These are phyloP conservation scores for Boletus sp. DNA, from an alignment of 768 basidiomycete species.

Conservation along the genomic window DNA sequence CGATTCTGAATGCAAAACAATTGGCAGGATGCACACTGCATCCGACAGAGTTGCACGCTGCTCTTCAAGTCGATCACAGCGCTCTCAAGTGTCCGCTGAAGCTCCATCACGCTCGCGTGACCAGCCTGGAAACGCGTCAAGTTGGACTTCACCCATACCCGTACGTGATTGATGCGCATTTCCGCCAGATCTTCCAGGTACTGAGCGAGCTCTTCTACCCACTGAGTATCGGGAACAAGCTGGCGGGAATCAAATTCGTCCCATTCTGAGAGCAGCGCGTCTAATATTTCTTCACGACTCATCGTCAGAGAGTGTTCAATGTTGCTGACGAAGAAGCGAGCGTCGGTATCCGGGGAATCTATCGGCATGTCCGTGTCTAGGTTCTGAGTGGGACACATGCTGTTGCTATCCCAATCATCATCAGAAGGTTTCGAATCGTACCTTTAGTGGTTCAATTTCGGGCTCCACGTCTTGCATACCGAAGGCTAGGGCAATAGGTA, in stretches of 20 bases:
- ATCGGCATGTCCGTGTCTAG: conserved; percentile 49
- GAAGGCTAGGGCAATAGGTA: conserved; percentile 46
- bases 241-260: conserved; percentile 30
- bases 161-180: conserved; percentile 45
- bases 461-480: conserved; percentile 48
- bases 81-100: conserved; percentile 43
- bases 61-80: conserved; percentile 45
- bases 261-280: conserved; percentile 31
- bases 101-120: conserved; percentile 42
- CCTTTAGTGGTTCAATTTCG: conserved; percentile 48
- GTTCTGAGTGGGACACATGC: conserved; percentile 36
- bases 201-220: conserved; percentile 37
- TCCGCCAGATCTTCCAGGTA: conserved; percentile 44
- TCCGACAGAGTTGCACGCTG: conserved; percentile 49
- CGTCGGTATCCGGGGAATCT: conserved; percentile 33
- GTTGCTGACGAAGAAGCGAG: conserved; percentile 34
- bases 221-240: conserved; percentile 38
- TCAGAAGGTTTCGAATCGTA: conserved; percentile 10
- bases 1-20: conserved; percentile 46
- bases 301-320: conserved; percentile 12
- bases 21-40: conserved; percentile 46
- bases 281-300: conserved; percentile 10
- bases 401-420: neutral
- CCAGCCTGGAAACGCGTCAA: conserved; percentile 44
- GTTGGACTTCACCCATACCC: conserved; percentile 49